Percentiles rank a stretch among this genome's conserved stretches.
Evolutionary conservation across 768 basidiomycete species (phyloP).

Genomic region (Xerocomus brunneocitrinus): DNA sequence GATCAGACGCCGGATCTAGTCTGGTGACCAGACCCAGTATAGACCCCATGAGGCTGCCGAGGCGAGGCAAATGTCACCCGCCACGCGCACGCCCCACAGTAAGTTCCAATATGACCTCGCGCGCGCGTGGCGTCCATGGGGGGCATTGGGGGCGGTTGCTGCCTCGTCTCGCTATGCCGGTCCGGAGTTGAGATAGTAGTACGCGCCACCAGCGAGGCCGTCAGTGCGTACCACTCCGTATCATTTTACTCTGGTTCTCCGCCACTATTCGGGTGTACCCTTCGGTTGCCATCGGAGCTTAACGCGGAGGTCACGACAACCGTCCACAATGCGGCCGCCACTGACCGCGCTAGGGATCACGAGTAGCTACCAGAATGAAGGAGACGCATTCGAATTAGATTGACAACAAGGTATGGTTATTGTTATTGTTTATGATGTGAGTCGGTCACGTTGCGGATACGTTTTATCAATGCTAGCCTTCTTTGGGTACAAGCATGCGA

Average conservation of each 20-base stretch:
- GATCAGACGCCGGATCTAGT: no score
- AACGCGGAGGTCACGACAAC: conserved; percentile 2
- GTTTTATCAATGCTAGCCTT: conserved; percentile 7
- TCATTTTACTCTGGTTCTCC: conserved; percentile 4
- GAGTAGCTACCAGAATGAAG: conserved; percentile 25
- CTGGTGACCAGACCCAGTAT: no score
- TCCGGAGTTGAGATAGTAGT: no score
- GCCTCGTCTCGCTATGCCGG: no score
- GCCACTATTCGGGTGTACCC: conserved; percentile 14
- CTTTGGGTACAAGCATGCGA: conserved; percentile 18
- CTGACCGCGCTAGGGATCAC: conserved; percentile 14
- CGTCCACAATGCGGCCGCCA: conserved; percentile 8
- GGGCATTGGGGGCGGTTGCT: no score
- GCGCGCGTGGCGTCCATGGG: no score
- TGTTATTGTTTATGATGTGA: not conserved
- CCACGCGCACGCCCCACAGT: no score
- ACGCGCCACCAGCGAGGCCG: no score
- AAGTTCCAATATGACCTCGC: no score
- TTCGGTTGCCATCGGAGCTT: conserved; percentile 9
- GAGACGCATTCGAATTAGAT: conserved; percentile 11
- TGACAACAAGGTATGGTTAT: conserved; percentile 16
- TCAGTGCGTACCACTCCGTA: conserved; percentile 14
- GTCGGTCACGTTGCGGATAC: not conserved
- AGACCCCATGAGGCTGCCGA: no score
- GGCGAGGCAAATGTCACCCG: no score